Conservation (phyloP, 495 filamentous ascomycete genomes). For the Aspergillus sparsus region DNA sequence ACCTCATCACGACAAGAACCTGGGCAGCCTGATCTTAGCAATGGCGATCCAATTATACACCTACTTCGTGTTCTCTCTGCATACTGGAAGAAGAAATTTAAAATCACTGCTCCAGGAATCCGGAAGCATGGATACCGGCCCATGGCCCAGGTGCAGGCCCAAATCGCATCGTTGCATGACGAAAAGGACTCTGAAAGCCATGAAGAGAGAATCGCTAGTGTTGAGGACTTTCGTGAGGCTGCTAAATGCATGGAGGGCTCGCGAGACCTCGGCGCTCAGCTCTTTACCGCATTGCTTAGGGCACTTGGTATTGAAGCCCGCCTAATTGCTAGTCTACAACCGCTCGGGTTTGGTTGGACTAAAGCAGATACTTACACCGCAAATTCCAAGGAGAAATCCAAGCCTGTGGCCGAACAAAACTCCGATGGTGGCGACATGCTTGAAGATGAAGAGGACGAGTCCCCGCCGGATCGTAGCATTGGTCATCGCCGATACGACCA, state of each 20-base stretch:
- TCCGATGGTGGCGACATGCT: constrained; percentile 23
- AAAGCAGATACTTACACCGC: constrained; percentile 65
- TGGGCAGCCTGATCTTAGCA: constrained; percentile 70
- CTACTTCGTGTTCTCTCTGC: constrained; percentile 72
- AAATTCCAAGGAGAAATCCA: constrained; percentile 47
- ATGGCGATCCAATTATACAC: constrained; percentile 79
- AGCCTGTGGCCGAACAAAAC: constrained; percentile 8
- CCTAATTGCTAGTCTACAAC: constrained; percentile 81
- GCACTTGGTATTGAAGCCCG: constrained; percentile 78
- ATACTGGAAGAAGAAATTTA: constrained; percentile 88
- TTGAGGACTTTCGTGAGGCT: constrained; percentile 65
- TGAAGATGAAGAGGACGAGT: constrained; percentile 17
- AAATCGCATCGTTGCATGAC: constrained; percentile 62
- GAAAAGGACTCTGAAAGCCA: constrained; percentile 61
- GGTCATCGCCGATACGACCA: constrained; percentile 51
- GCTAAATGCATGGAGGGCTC: constrained; percentile 78
- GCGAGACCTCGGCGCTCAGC: constrained; percentile 82
- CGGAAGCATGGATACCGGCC: constrained; percentile 87
- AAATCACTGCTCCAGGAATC: constrained; percentile 73
- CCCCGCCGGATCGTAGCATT: constrained; percentile 18
- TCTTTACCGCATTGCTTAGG: constrained; percentile 88
- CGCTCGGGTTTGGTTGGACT: constrained; percentile 88
- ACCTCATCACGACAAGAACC: constrained; percentile 68
- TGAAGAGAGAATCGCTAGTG: constrained; percentile 68
- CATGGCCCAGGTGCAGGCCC: constrained; percentile 63